phyloP scores from a whole-genome alignment of 495 filamentous ascomycete genomes.

The Penicillium cataractarum region DNA sequence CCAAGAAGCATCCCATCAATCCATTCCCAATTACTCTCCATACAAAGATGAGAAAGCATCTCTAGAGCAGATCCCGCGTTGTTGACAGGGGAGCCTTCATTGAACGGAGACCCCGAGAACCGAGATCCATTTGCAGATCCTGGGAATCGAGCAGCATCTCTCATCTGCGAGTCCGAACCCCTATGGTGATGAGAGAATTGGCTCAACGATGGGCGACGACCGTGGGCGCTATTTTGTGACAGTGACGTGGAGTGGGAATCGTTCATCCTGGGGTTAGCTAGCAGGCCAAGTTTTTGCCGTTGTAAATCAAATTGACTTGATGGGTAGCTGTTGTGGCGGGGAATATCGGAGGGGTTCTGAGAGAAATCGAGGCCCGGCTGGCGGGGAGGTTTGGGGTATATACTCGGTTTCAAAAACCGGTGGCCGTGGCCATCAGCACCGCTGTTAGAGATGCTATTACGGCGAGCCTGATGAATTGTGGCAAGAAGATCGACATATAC shows the following conservation, averaged over 20 bases:
- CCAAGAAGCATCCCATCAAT: constrained; percentile 93
- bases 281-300: constrained; percentile 25
- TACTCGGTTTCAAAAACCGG: constrained; percentile 54
- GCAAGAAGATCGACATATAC: constrained; percentile 86
- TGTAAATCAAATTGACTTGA: constrained; percentile 42
- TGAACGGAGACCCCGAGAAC: constrained; percentile 35
- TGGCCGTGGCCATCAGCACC: constrained; percentile 37
- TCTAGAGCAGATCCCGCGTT: constrained; percentile 73
- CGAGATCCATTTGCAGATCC: constrained; percentile 35
- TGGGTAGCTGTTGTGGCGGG: constrained; percentile 49
- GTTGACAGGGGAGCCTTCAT: constrained; percentile 39
- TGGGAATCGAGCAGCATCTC: constrained; percentile 36
- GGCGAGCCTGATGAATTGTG: constrained; percentile 66
- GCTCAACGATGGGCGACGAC: constrained; percentile 33
- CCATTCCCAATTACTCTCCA: constrained; percentile 90
- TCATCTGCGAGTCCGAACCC: constrained; percentile 34
- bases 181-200: constrained; percentile 33
- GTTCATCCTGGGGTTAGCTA: constrained; percentile 15
- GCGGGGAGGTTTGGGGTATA: constrained; percentile 67
- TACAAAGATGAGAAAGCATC: constrained; percentile 78
- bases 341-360: constrained; percentile 30
- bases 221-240: constrained; percentile 22
- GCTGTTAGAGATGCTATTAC: constrained; percentile 44
- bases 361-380: constrained; percentile 52
- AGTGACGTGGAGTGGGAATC: constrained; percentile 19